These are phyloP conservation scores for Plasmodium chabaudi DNA, from an alignment of 169 alveolate species.

Conservation along the genomic window DNA sequence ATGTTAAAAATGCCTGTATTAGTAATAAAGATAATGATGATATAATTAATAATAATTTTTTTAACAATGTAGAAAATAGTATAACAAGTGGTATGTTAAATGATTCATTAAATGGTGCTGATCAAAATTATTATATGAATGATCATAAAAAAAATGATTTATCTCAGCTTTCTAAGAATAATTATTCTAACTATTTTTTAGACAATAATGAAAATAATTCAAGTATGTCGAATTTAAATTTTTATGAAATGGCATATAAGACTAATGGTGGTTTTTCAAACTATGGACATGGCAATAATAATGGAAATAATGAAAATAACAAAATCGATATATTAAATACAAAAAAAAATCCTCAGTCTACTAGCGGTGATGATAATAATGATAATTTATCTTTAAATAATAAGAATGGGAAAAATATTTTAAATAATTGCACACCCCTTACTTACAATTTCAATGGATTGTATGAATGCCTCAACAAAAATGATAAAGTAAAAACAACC, in stretches of 20 bases:
- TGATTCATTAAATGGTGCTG: not conserved
- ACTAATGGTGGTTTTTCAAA: constrained; percentile 29
- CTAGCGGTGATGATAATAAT: not conserved
- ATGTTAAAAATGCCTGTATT: not conserved
- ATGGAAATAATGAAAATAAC: not conserved
- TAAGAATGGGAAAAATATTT: constrained; percentile 8
- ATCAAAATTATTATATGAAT: not conserved
- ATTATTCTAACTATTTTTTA: not conserved
- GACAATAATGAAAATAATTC: not conserved
- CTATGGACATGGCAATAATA: not conserved
- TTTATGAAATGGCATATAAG: constrained; percentile 35
- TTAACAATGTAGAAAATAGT: not conserved
- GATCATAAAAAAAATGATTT: not conserved
- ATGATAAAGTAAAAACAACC: not conserved
- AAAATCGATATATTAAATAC: not conserved
- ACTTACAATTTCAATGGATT: constrained; percentile 32
- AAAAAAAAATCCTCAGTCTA: not conserved
- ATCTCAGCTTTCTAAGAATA: not conserved
- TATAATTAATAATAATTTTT: not conserved
- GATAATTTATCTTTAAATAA: not conserved
- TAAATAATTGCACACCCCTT: constrained; percentile 19
- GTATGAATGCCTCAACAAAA: constrained; percentile 19
- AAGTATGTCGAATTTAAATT: not conserved
- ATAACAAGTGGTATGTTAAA: not conserved
- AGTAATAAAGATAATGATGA: not conserved